Percentiles rank a stretch among this genome's conserved stretches.
phyloP scores from a whole-genome alignment of 345 rosid genomes.

The Lumnitzera littorea region DNA sequence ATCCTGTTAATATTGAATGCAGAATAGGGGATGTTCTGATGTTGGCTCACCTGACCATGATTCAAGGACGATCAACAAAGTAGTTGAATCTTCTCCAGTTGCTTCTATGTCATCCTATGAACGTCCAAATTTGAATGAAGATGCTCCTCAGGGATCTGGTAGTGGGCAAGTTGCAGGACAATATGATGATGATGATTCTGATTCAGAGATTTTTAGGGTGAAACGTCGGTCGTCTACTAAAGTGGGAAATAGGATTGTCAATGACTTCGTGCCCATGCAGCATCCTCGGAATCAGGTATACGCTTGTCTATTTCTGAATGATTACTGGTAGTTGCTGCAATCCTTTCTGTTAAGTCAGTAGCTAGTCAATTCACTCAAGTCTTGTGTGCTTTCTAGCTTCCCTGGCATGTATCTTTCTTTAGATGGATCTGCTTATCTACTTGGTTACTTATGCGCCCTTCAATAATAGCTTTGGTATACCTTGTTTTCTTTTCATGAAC shows the following conservation, averaged over 20 bases:
- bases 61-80: conserved; percentile 17
- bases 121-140: conserved; percentile 12
- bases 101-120: conserved; percentile 33
- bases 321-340: neutral
- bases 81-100: conserved; percentile 21
- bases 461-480: no score
- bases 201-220: conserved; percentile 75
- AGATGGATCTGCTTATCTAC: no score
- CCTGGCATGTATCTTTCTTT: no score
- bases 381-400: no score
- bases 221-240: conserved; percentile 78
- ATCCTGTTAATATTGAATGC: conserved; percentile 10
- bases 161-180: conserved; percentile 27
- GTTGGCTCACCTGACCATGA: conserved; percentile 23
- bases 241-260: conserved; percentile 46
- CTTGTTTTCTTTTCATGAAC: no score
- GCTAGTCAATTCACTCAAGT: no score
- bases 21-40: conserved; percentile 41
- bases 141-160: conserved; percentile 20
- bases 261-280: conserved; percentile 28
- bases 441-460: no score
- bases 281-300: conserved; percentile 59
- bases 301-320: no score
- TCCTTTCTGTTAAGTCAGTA: neutral
- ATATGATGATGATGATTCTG: conserved; percentile 69